Evolutionary conservation across 768 basidiomycete genomes (phyloP).

Genomic region (Calocybe gangraenosa): DNA sequence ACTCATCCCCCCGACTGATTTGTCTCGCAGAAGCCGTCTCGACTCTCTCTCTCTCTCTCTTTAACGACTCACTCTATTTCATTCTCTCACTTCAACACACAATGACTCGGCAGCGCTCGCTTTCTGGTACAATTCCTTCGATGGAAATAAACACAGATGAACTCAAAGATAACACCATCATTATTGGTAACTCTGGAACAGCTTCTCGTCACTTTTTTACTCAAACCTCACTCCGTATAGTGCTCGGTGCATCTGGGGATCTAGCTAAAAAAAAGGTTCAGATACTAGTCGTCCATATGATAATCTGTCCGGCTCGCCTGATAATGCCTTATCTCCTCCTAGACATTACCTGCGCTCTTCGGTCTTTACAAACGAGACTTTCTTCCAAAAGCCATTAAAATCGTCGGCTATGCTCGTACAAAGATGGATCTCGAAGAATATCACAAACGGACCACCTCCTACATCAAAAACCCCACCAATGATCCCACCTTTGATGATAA

Average conservation of each 20-base stretch:
- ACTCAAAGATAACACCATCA: slow-evolving; percentile 84
- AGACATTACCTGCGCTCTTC: slow-evolving; percentile 97
- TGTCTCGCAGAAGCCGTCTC: slow-evolving; percentile 1
- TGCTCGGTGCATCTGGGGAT: slow-evolving; percentile 95
- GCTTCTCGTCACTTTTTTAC: slow-evolving; percentile 7
- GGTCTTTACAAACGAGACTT: slow-evolving; percentile 76
- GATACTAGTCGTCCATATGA: slow-evolving; percentile 5
- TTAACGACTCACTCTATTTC: slow-evolving; percentile 10
- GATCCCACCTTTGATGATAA: slow-evolving; percentile 52
- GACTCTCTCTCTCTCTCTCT: slow-evolving; percentile 14
- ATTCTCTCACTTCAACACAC: slow-evolving; percentile 19
- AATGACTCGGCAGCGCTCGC: slow-evolving; percentile 48
- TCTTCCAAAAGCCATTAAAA: slow-evolving; percentile 80
- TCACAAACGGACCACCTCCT: slow-evolving; percentile 75
- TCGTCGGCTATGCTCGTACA: slow-evolving; percentile 95
- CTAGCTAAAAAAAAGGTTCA: slow-evolving; percentile 96
- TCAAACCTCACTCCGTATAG: slow-evolving; percentile 34
- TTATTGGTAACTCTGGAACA: slow-evolving; percentile 60
- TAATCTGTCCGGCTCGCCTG: slow-evolving; percentile 9
- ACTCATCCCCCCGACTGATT: slow-evolving; percentile 8
- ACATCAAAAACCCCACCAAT: slow-evolving; percentile 78
- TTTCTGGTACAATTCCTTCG: slow-evolving; percentile 84
- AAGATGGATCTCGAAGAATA: slow-evolving; percentile 89
- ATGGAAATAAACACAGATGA: slow-evolving; percentile 73
- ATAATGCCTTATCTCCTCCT: slow-evolving; percentile 11